Percentiles rank a stretch among this genome's conserved stretches.
phyloP scores from a whole-genome alignment of 345 rosid genomes.

The Moricandia arvensis region DNA sequence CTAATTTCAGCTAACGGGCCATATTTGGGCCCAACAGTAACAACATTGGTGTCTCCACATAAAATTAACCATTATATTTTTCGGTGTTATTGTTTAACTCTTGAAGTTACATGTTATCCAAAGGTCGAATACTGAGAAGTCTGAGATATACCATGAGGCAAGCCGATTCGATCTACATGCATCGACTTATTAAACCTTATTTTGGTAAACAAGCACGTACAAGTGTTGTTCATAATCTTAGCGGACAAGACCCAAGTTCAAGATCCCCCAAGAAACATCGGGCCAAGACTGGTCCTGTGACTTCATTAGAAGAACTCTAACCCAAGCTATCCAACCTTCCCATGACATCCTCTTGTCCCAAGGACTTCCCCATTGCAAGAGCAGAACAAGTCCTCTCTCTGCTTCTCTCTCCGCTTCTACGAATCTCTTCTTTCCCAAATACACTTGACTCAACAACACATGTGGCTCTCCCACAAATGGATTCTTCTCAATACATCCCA shows the following conservation, averaged over 20 bases:
- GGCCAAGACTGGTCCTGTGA: conserved; percentile 88
- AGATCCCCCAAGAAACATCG: conserved; percentile 70
- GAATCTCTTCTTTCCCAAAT: conserved; percentile 55
- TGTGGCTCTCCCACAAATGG: conserved; percentile 83
- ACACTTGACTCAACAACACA: conserved; percentile 68
- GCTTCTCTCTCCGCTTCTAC: conserved; percentile 69
- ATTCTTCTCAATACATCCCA: conserved; percentile 58
- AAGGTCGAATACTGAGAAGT: too few species aligned
- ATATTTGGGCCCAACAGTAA: too few species aligned
- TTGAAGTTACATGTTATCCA: too few species aligned
- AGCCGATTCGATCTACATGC: too few species aligned
- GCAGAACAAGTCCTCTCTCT: conserved; percentile 57
- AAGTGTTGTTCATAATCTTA: conserved; percentile 23
- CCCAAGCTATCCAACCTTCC: conserved; percentile 98
- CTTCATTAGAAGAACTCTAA: conserved; percentile 71
- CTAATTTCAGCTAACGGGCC: too few species aligned
- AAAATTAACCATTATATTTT: too few species aligned
- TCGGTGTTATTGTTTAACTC: too few species aligned
- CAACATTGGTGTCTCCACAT: too few species aligned
- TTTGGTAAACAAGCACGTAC: neutral
- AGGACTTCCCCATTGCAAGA: conserved; percentile 89
- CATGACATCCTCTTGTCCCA: conserved; percentile 95
- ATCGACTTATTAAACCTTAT: conserved; percentile 9
- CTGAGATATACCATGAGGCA: too few species aligned
- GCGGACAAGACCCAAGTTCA: conserved; percentile 73